A percentile compares a stretch with the other conserved stretches of the same genome.
Evolutionary conservation across 2,329 filamentous ascomycete species (phyloP).

Genomic region (Stagonosporopsis rhizophila): DNA sequence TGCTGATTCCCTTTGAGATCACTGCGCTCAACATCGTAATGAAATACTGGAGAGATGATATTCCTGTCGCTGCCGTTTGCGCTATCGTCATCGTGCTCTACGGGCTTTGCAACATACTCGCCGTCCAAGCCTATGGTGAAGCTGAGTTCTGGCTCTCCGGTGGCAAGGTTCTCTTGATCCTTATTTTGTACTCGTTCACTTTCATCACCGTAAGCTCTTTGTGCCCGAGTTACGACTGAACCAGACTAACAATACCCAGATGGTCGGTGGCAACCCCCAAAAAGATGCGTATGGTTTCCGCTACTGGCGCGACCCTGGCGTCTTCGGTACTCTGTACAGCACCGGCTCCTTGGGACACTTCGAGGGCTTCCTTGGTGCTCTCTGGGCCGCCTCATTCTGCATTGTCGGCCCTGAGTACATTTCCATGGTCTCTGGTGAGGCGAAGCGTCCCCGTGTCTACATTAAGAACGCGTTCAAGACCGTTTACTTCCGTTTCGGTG

Average conservation of each 20-base stretch:
- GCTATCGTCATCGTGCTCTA: constrained; percentile 53
- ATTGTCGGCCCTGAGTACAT: constrained; percentile 59
- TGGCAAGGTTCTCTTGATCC: constrained; percentile 56
- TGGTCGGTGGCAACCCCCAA: constrained; percentile 54
- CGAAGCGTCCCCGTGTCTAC: constrained; percentile 54
- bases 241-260: constrained; percentile 22
- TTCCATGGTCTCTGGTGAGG: constrained; percentile 57
- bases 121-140: constrained; percentile 56
- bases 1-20: constrained; percentile 62
- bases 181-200: constrained; percentile 56
- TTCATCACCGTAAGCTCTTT: constrained; percentile 45
- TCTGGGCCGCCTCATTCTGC: constrained; percentile 55
- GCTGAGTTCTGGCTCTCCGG: constrained; percentile 55
- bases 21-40: constrained; percentile 52
- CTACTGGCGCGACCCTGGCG: constrained; percentile 52
- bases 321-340: constrained; percentile 39
- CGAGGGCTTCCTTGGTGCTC: constrained; percentile 49
- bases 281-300: constrained; percentile 54
- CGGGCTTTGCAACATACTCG: constrained; percentile 55
- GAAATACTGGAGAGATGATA: constrained; percentile 55
- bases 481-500: constrained; percentile 55
- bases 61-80: constrained; percentile 51
- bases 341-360: constrained; percentile 38
- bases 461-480: constrained; percentile 59
- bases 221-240: accelerated